Evolutionary conservation across 2,329 filamentous ascomycete species (phyloP).

Genomic region (Xylariaceae sp.): DNA sequence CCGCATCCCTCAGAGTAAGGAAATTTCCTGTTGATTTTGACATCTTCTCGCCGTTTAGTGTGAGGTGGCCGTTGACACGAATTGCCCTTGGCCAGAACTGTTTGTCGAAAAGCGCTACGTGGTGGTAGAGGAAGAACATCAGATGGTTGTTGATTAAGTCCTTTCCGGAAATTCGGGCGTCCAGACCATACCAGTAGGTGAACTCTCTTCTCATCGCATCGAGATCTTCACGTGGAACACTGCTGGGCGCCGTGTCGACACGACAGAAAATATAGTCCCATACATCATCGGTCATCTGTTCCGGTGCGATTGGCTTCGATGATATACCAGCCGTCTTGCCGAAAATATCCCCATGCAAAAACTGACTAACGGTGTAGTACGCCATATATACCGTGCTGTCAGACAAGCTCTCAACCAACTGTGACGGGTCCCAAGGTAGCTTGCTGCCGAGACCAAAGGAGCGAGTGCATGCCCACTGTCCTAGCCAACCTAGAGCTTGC

Average conservation of each 20-base stretch:
- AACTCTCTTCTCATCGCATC: slow-evolving; percentile 87
- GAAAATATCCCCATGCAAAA: slow-evolving; percentile 83
- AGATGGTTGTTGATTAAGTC: slow-evolving; percentile 92
- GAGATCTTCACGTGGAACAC: slow-evolving; percentile 72
- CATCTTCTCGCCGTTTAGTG: slow-evolving; percentile 99
- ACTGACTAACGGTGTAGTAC: slow-evolving; percentile 70
- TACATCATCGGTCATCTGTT: slow-evolving; percentile 91
- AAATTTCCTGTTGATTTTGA: slow-evolving; percentile 97
- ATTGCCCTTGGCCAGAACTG: slow-evolving; percentile 88
- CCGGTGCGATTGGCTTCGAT: slow-evolving; percentile 59
- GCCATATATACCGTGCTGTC: slow-evolving; percentile 94
- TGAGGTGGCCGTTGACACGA: slow-evolving; percentile 88
- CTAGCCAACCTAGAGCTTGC: slow-evolving; percentile 87
- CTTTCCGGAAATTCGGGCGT: slow-evolving; percentile 87
- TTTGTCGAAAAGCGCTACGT: slow-evolving; percentile 83
- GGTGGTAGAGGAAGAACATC: slow-evolving; percentile 94
- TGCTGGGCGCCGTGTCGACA: slow-evolving; percentile 48
- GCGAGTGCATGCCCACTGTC: slow-evolving; percentile 92
- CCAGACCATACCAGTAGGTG: slow-evolving; percentile 95
- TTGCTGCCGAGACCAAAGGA: slow-evolving; percentile 92
- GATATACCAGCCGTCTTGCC: slow-evolving; percentile 69
- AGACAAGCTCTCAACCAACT: slow-evolving; percentile 88
- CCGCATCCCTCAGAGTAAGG: slow-evolving; percentile 81
- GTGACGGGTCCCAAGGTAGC: slow-evolving; percentile 89
- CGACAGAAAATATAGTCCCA: slow-evolving; percentile 96